A percentile compares a stretch with the other conserved stretches of the same genome.
These are phyloP conservation scores for Catunica adiposa DNA, from an alignment of 2,329 filamentous ascomycete genomes.

Conservation along the genomic window DNA sequence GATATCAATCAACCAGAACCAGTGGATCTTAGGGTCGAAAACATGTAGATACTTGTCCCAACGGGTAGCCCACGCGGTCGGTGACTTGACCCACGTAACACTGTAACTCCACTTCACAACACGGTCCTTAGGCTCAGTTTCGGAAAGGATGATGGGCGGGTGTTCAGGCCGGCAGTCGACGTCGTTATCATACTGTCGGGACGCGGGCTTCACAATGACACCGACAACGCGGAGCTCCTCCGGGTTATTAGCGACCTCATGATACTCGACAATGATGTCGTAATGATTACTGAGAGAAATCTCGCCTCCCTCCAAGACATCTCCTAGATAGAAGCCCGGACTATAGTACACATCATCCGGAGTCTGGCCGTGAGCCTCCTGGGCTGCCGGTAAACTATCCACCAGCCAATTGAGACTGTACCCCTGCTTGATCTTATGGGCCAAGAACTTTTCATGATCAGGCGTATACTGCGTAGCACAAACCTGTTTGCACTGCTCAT, in stretches of 20 bases:
- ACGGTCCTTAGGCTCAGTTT: slow-evolving; percentile 32
- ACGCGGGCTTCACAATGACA: slow-evolving; percentile 71
- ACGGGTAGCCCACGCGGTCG: slow-evolving; percentile 83
- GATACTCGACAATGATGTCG: slow-evolving; percentile 85
- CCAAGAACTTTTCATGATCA: slow-evolving; percentile 60
- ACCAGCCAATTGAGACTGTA: slow-evolving; percentile 94
- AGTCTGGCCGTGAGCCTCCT: slow-evolving; percentile 59
- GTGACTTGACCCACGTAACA: slow-evolving; percentile 71
- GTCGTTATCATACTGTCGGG: slow-evolving; percentile 41
- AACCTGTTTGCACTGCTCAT: slow-evolving; percentile 73
- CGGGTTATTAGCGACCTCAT: slow-evolving; percentile 47
- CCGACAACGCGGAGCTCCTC: slow-evolving; percentile 77
- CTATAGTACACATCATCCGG: slow-evolving; percentile 72
- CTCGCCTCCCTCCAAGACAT: slow-evolving; percentile 24
- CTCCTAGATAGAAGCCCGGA: slow-evolving; percentile 73
- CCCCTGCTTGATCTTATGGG: slow-evolving; percentile 62
- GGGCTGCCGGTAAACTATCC: slow-evolving; percentile 81
- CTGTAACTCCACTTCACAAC: slow-evolving; percentile 78
- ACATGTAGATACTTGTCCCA: slow-evolving; percentile 99
- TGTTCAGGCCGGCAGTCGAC: slow-evolving; percentile 47
- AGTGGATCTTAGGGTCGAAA: slow-evolving; percentile 94
- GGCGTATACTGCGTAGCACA: slow-evolving; percentile 52
- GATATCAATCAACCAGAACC: slow-evolving; percentile 95
- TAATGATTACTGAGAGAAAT: slow-evolving; percentile 80
- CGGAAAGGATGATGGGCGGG: slow-evolving; percentile 45